Evolutionary conservation across 2,329 filamentous ascomycete species (phyloP).

Genomic region (Monosporascus cannonballus): DNA sequence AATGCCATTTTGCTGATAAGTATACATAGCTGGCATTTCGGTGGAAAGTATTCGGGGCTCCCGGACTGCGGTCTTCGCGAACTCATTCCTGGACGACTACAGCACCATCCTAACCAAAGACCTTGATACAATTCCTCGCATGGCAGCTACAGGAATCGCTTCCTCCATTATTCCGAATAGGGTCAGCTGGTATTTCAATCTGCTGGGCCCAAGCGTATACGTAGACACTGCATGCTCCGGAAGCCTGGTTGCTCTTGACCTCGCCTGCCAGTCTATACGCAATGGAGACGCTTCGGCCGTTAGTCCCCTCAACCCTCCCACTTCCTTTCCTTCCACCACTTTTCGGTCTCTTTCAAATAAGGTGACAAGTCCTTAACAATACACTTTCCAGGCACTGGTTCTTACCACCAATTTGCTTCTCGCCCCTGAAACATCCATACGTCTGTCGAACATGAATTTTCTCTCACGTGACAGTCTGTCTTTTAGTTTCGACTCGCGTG

Average conservation of each 20-base stretch:
- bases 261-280: not conserved
- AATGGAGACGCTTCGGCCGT: not conserved
- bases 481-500: not conserved
- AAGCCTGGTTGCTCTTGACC: not conserved
- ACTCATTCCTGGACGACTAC: no score
- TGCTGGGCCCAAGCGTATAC: not conserved
- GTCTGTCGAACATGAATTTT: not conserved
- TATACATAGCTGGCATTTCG: no score
- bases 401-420: not conserved
- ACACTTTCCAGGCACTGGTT: not conserved
- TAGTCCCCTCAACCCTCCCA: not conserved
- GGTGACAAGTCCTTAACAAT: no score
- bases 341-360: no score
- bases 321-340: not conserved
- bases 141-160: not conserved
- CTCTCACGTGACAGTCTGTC: not conserved
- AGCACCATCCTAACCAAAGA: not conserved
- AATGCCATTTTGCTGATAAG: no score
- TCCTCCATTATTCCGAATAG: not conserved
- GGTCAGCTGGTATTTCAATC: not conserved
- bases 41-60: no score
- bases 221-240: not conserved
- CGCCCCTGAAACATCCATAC: not conserved
- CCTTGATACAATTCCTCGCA: not conserved
- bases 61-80: no score